Base-by-base conservation (phyloP, 306 rosid genomes). In the Cicer cuneatum region DNA sequence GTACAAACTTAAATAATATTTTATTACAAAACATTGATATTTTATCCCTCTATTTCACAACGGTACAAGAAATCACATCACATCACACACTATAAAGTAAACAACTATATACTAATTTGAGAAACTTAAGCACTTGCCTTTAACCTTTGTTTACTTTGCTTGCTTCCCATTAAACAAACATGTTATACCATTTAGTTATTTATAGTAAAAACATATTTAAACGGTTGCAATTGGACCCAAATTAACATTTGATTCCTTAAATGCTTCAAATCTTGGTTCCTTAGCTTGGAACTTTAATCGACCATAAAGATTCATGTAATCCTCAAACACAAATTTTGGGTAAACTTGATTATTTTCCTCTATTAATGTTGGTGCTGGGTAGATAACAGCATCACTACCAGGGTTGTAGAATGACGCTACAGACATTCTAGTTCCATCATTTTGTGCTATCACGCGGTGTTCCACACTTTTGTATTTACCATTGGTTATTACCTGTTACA, bases 231-330 rank as follows among this genome's bases (percentile, higher is more conserved):
- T 56, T 54, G 76, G 66, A 16, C 66, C 66, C 41, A 71, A 3
- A 8, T 54, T 57, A 16, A 54, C 66, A 19, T 37, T 71, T 16
- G 75, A 71, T 29, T 13, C 66, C 62, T 71, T 56, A 48, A 71
- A 56, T 35, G 76, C 76, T 56, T 71, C 76, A 71, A 71, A 71
- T 56, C 76, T 56, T 71, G 75, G 75, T 14, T 71, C 75, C 51
- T 71, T 71, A 19, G 75, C 75, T 2, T 71, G 66, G 33, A 71
- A 71, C 56, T 71, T 71, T 11, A 71, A 56, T 2, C 54, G 24
- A 8, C 56, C 41, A 56, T 71, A 71, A 39, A 71, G 66, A 7
- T 71, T 71, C 75, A 71, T 71, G 76, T 71, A 71, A 16, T 71
- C 76, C 14, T 71, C 54, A 56, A 71, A 71, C 53, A 71, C 76